Percentiles rank a stretch among this genome's conserved stretches.
Evolutionary conservation across 768 basidiomycete genomes (phyloP).

Genomic region (Sarcodon sp.): DNA sequence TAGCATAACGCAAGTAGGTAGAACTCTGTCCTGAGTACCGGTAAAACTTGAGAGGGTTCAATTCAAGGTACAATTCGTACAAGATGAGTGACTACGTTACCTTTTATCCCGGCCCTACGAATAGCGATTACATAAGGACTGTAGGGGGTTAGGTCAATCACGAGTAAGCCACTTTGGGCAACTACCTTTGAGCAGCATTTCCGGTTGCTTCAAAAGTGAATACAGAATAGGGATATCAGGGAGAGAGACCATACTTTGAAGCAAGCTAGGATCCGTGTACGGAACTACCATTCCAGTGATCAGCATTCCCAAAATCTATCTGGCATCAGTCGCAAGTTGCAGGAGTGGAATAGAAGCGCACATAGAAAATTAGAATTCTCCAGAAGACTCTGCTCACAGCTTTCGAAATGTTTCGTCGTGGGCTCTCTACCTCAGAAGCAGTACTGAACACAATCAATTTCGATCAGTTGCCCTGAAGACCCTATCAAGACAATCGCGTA

Average conservation of each 20-base stretch:
- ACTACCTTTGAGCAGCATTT: conserved; percentile 51
- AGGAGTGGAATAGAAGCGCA: conserved; percentile 14
- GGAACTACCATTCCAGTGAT: conserved; percentile 75
- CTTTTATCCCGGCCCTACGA: conserved; percentile 52
- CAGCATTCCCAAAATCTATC: conserved; percentile 54
- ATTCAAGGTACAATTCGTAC: too few relatives aligned
- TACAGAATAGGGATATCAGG: too few relatives aligned
- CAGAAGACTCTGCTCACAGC: conserved; percentile 70
- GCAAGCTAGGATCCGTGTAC: conserved; percentile 42
- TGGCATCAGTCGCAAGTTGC: not conserved
- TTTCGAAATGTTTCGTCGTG: conserved; percentile 67
- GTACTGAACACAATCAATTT: conserved; percentile 25
- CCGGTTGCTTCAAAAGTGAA: conserved; percentile 19
- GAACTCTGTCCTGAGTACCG: not conserved
- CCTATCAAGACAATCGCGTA: conserved; percentile 11
- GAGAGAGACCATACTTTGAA: conserved; percentile 12
- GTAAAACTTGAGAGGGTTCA: too few relatives aligned
- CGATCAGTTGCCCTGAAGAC: conserved; percentile 8
- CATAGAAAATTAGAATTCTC: conserved; percentile 72
- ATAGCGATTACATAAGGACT: conserved; percentile 77
- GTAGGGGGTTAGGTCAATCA: not conserved
- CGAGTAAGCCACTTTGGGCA: not conserved
- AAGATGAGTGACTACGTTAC: conserved; percentile 14
- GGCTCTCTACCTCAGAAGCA: conserved; percentile 67
- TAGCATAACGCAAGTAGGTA: conserved; percentile 16